Conservation (phyloP, 495 filamentous ascomycete genomes). For the Cercophora sp. region DNA sequence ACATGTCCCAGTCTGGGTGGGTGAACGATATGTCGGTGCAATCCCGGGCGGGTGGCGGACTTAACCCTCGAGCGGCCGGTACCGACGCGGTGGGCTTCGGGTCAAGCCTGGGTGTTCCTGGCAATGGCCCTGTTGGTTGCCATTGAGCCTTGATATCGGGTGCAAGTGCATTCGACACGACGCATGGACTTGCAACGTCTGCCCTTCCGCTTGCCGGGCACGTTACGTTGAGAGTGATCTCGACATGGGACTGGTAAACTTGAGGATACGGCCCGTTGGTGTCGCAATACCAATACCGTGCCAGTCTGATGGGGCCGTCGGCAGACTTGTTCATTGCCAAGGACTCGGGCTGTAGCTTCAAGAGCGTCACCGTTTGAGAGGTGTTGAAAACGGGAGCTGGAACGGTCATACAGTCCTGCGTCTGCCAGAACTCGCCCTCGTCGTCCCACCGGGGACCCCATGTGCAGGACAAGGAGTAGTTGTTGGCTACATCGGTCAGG, state of each 20-base stretch:
- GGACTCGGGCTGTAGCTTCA: not conserved
- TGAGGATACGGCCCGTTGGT: not conserved
- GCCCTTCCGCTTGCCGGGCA: not conserved
- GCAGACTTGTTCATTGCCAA: not conserved
- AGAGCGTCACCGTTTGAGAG: not conserved
- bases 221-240: not conserved
- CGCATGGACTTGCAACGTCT: not conserved
- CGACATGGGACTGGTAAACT: not conserved
- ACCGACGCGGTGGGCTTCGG: not conserved
- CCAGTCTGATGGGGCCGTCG: not conserved
- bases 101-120: not conserved
- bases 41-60: not conserved
- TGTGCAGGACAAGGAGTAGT: not conserved
- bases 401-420: not conserved
- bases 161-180: not conserved
- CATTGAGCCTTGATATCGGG: not conserved
- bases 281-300: not conserved
- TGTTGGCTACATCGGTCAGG: not conserved
- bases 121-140: not conserved
- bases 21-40: constrained; percentile 5
- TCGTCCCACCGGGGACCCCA: not conserved
- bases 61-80: not conserved
- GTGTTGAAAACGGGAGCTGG: too few species aligned
- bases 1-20: not conserved
- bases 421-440: not conserved